These are phyloP conservation scores for Nitzschia putrida DNA, from an alignment of 108 stramenopile genomes.

Conservation along the genomic window DNA sequence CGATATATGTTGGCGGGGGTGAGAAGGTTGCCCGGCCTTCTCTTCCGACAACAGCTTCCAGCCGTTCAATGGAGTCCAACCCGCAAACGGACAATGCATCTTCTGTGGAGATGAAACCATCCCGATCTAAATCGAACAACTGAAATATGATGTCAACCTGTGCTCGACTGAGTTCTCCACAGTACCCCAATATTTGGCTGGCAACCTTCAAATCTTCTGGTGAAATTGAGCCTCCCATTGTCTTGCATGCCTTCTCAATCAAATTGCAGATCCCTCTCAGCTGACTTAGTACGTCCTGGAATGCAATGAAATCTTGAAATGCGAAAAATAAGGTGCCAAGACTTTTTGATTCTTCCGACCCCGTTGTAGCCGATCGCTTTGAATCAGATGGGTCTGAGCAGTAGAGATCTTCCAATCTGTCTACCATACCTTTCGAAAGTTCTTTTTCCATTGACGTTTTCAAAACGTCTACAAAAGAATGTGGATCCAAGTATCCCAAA, in stretches of 20 bases:
- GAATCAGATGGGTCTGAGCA: constrained; percentile 22
- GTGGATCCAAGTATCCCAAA: constrained; percentile 34
- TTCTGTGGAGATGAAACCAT: constrained; percentile 48
- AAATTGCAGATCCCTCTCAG: constrained; percentile 51
- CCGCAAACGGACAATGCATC: constrained; percentile 43
- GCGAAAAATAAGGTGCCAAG: constrained; percentile 37
- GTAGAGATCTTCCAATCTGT: constrained; percentile 35
- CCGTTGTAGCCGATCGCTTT: constrained; percentile 17
- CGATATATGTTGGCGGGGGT: constrained; percentile 44
- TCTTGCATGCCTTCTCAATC: constrained; percentile 39
- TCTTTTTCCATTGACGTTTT: constrained; percentile 48
- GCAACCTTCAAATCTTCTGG: constrained; percentile 68
- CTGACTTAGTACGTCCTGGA: constrained; percentile 44
- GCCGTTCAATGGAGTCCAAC: constrained; percentile 27
- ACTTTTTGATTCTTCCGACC: constrained; percentile 13
- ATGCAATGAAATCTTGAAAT: constrained; percentile 50
- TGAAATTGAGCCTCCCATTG: constrained; percentile 54
- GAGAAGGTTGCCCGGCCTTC: constrained; percentile 53
- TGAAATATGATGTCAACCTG: constrained; percentile 61
- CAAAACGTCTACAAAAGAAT: constrained; percentile 43
- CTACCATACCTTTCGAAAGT: constrained; percentile 37
- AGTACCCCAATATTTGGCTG: constrained; percentile 38
- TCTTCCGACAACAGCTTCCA: constrained; percentile 47
- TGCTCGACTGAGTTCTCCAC: constrained; percentile 43
- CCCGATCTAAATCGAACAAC: constrained; percentile 51